phyloP scores from a whole-genome alignment of 2,329 filamentous ascomycete species.

The Dryadomyces quercus-mongolicae region DNA sequence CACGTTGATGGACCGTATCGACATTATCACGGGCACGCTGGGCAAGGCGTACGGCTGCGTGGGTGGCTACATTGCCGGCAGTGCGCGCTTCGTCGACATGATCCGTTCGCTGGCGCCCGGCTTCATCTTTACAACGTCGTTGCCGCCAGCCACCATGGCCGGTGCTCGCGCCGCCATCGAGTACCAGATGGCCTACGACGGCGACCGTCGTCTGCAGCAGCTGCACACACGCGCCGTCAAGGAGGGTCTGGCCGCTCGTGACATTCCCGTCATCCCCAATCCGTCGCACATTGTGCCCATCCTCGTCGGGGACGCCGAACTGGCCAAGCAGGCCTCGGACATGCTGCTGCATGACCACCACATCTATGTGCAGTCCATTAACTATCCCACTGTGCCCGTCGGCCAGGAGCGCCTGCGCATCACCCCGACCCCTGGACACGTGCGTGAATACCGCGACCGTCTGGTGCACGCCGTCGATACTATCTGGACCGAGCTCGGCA shows the following conservation, averaged over 20 bases:
- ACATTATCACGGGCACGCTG: slow-evolving; percentile 95
- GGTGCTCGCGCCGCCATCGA: slow-evolving; percentile 85
- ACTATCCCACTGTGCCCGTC: slow-evolving; percentile 94
- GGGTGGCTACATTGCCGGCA: slow-evolving; percentile 93
- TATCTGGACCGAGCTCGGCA: slow-evolving; percentile 78
- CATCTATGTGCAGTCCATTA: slow-evolving; percentile 98
- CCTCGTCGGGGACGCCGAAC: slow-evolving; percentile 84
- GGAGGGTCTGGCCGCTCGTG: slow-evolving; percentile 60
- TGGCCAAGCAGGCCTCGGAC: slow-evolving; percentile 86
- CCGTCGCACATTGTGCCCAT: slow-evolving; percentile 93
- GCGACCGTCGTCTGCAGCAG: slow-evolving; percentile 86
- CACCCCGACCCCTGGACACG: slow-evolving; percentile 89
- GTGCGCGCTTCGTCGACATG: slow-evolving; percentile 73
- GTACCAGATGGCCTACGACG: slow-evolving; percentile 76
- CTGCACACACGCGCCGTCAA: slow-evolving; percentile 94
- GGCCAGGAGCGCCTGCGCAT: slow-evolving; percentile 96
- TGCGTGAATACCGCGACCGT: slow-evolving; percentile 71
- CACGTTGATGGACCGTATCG: slow-evolving; percentile 88
- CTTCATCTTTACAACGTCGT: slow-evolving; percentile 97
- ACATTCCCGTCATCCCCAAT: slow-evolving; percentile 96
- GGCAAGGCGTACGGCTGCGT: slow-evolving; percentile 98
- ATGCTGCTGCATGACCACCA: slow-evolving; percentile 79
- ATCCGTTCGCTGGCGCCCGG: slow-evolving; percentile 90
- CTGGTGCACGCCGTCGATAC: slow-evolving; percentile 73
- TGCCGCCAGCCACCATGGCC: slow-evolving; percentile 94